Evolutionary conservation across 139 green algal genomes (phyloP), one percentile per base, ranked within the genome.

Genomic region (Yamagishiella unicocca): DNA sequence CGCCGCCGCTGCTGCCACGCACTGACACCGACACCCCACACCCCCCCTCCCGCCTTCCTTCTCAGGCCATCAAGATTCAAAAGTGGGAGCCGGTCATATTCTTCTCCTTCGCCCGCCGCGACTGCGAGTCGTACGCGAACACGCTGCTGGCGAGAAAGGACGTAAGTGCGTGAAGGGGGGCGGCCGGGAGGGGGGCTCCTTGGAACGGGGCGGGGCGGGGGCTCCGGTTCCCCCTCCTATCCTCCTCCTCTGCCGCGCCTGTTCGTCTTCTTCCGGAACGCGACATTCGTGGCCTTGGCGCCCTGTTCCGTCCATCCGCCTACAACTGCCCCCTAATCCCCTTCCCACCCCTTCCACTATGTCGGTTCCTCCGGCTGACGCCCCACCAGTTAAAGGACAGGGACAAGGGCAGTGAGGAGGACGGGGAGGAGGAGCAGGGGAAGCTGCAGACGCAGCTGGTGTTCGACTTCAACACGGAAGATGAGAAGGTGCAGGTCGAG

Each of bases 51-150:
- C 27, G n/a, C n/a, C 29, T 25, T 19, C 74, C 22, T 40, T 8
- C 43, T 22, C 79, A 92, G 75, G 89, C 94, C 66, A 93, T 98
- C 79, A 93, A 97, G 85, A 83, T 94, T 27, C 82, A 90, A 58
- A 66, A 92, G 1, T 94, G 96, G 53, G 81, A 98, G 38, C 98
- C 98, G 0, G 93, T 96, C 61, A 99, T 99, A 70, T 93, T 99
- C 33, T 99, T 99, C 90, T 94, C 87, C 90, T 99, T 99, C 89
- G 94, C 97, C 87, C 96, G 94, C 43, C 94, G 98, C 78, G 46
- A 90, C 68, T 94, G 95, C 80, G 92, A 93, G n/a, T 75, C 78
- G 53, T 86, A 85, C 70, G 76, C 75, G 6, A 78, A 87, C 45
- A 45, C 64, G 25, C 45, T 87, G 81, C 37, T 87, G 45, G 5